Percentiles rank a stretch among this genome's conserved stretches.
Conservation (phyloP, 1,284 basidiomycete genomes). For the Rhodotorula mucilaginosa region DNA sequence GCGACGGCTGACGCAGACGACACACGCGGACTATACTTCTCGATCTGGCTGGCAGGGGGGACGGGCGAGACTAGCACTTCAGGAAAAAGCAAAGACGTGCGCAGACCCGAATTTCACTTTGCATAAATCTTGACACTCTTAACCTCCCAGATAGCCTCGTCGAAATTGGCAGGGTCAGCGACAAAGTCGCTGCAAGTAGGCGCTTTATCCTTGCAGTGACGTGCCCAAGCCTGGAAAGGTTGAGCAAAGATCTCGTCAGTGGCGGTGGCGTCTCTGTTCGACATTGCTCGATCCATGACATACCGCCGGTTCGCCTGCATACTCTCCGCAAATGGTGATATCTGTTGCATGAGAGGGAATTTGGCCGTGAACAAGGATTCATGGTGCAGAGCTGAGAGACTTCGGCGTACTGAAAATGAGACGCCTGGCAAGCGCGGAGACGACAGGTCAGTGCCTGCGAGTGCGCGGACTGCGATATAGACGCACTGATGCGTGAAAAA, state of each 20-base stretch:
- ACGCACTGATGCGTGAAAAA: conserved; percentile 10
- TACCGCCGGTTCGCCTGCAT: conserved; percentile 5
- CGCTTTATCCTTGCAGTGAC: conserved; percentile 1
- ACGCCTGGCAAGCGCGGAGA: neutral
- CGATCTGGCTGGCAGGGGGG: too few species aligned
- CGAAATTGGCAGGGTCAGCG: conserved; percentile 6
- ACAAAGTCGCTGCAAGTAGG: conserved; percentile 11
- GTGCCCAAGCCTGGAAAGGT: neutral
- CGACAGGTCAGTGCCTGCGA: too few species aligned
- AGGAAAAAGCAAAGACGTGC: too few species aligned
- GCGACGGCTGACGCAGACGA: too few species aligned
- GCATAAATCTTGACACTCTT: conserved; percentile 7
- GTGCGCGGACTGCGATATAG: neutral
- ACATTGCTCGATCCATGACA: too few species aligned
- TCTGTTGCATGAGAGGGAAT: neutral
- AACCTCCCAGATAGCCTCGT: conserved; percentile 16
- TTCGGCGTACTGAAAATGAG: neutral
- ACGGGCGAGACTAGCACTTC: too few species aligned
- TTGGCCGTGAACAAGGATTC: too few species aligned
- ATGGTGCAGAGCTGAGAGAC: too few species aligned
- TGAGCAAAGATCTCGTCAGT: neutral
- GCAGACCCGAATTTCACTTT: neutral
- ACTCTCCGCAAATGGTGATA: conserved; percentile 13
- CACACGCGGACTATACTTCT: too few species aligned
- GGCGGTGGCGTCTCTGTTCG: too few species aligned